Evolutionary conservation across 2,329 filamentous ascomycete species (phyloP).

Genomic region (Alternaria ventricosa): DNA sequence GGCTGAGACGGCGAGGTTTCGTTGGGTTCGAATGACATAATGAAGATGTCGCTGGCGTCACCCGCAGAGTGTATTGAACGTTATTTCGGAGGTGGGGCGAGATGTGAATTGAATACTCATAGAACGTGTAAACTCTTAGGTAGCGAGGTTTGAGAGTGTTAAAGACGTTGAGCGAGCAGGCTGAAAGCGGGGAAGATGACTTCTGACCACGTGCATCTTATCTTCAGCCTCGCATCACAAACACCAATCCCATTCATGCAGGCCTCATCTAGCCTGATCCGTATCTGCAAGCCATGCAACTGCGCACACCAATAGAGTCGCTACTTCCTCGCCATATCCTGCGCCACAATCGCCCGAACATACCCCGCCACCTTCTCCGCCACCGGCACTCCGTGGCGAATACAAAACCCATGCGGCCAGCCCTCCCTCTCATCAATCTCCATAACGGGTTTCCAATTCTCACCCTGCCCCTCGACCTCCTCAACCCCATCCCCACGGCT

Average conservation of each 20-base stretch:
- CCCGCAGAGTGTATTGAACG: too few species aligned
- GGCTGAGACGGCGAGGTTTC: background rate
- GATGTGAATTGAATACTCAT: too few species aligned
- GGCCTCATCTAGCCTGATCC: too few species aligned
- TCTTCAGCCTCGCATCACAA: too few species aligned
- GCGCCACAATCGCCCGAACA: slow-evolving; percentile 51
- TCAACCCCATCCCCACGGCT: slow-evolving; percentile 17
- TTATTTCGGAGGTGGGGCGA: too few species aligned
- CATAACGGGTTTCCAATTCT: slow-evolving; percentile 58
- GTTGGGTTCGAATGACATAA: background rate
- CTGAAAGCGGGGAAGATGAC: background rate
- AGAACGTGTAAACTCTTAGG: too few species aligned
- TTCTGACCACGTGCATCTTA: too few species aligned
- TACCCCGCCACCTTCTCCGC: slow-evolving; percentile 59
- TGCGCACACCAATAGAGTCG: background rate
- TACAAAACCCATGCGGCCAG: slow-evolving; percentile 66
- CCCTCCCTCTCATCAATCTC: slow-evolving; percentile 61
- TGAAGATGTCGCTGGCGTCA: background rate
- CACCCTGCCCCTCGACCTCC: slow-evolving; percentile 29
- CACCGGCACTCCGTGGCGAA: slow-evolving; percentile 57
- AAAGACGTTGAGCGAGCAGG: too few species aligned
- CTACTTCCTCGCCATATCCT: slow-evolving; percentile 22
- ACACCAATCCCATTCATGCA: too few species aligned
- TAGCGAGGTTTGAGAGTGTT: too few species aligned
- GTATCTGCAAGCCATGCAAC: too few species aligned